Evolutionary conservation across 108 stramenopile species (phyloP), one percentile per base, ranked within the genome.

Genomic region (Chaetoceros muelleri): DNA sequence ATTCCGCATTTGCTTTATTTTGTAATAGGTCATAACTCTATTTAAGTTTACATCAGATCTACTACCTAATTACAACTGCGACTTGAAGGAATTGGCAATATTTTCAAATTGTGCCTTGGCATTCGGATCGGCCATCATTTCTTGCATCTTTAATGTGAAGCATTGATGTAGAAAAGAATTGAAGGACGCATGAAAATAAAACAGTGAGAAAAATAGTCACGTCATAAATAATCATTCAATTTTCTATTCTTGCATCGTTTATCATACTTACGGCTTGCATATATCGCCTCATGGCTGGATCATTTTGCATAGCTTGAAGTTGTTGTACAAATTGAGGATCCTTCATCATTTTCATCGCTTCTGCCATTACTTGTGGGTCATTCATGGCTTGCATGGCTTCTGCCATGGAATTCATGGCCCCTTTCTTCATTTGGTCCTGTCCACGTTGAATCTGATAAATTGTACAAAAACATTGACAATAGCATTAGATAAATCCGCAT

Each of bases 101-200:
- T 58, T 58, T 48, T 93, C 87, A 69, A 93, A 80, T 60, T 82
- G 61, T 54, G 62, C 73, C 76, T 80, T 86, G 52, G 79, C 84
- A 46, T 56, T 57, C 2, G 90, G 90, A 65, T 93, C 85, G 46
- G 83, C 70, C 75, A 87, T 76, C 85, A 87, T 92, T 31, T 85
- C 82, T 65, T 87, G 78, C 82, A 86, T 84, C 54, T n/a, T n/a
- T n/a, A n/a, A n/a, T n/a, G n/a, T n/a, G n/a, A n/a, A n/a, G n/a
- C n/a, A n/a, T n/a, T n/a, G n/a, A n/a, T n/a, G n/a, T n/a, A n/a
- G n/a, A n/a, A n/a, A n/a, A n/a, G n/a, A n/a, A n/a, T 71, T 28
- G 22, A 46, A 52, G 5, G 27, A 48, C 24, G 7, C 16, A 34
- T 24, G 50, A 34, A 19, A 40, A 30, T 13, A 63, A 10, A 20